phyloP scores from a whole-genome alignment of 2,329 filamentous ascomycete genomes.

The Curvularia sp. region DNA sequence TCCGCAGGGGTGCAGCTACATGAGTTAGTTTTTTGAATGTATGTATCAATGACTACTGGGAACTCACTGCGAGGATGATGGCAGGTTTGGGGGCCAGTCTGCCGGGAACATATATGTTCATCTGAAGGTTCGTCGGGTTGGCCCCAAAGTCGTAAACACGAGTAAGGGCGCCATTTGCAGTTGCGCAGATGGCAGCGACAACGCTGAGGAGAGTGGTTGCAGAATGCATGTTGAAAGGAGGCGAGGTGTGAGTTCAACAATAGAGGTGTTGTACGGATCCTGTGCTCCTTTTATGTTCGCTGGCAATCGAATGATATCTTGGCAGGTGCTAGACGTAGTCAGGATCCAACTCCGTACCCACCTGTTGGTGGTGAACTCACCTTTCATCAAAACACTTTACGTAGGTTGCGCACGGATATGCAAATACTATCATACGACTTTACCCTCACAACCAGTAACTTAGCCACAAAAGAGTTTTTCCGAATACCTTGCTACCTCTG shows the following conservation, averaged over 20 bases:
- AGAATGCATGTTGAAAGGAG: conserved; percentile 17
- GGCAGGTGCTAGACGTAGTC: neutral
- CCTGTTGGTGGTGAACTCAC: neutral
- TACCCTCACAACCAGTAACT: neutral
- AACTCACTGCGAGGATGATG: conserved; percentile 63
- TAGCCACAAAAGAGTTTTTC: neutral
- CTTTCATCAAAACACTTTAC: neutral
- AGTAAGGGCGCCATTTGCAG: conserved; percentile 28
- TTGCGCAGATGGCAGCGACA: conserved; percentile 14
- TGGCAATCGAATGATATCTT: neutral
- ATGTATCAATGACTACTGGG: conserved; percentile 15
- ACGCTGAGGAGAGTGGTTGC: conserved; percentile 3
- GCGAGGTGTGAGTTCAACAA: neutral
- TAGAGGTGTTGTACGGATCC: neutral
- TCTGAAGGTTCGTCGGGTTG: conserved; percentile 57
- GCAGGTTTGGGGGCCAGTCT: conserved; percentile 57
- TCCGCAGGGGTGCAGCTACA: conserved; percentile 38
- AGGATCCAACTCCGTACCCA: neutral
- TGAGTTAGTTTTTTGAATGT: neutral
- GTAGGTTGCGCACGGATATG: neutral
- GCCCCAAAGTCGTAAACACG: conserved; percentile 54
- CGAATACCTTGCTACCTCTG: neutral
- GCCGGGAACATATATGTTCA: conserved; percentile 60
- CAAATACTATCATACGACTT: neutral
- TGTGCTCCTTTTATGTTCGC: conserved; percentile 5